These are phyloP conservation scores for Serendipita sp. DNA, from an alignment of 768 basidiomycete genomes.

Conservation along the genomic window DNA sequence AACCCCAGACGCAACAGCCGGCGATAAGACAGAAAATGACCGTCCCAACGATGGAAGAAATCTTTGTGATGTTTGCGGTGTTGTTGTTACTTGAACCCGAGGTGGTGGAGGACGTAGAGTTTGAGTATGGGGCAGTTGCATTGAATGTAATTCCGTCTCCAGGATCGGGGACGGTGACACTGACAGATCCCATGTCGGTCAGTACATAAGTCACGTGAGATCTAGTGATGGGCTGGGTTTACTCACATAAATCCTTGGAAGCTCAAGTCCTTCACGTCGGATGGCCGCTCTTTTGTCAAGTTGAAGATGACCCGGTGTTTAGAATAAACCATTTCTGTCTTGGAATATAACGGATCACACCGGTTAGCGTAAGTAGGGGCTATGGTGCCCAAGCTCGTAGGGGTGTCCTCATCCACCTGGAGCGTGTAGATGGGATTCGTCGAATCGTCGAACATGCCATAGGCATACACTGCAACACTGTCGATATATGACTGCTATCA, in stretches of 20 bases:
- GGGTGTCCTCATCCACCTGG: background rate
- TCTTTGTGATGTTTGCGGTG: no score
- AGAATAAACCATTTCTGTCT: background rate
- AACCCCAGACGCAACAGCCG: no score
- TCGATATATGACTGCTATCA: background rate
- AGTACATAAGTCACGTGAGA: background rate
- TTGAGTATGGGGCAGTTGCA: no score
- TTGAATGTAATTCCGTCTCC: background rate
- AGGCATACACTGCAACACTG: background rate
- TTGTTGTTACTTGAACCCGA: no score
- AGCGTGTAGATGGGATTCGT: background rate
- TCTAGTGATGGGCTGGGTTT: background rate
- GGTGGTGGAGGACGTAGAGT: no score
- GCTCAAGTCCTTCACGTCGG: constrained; percentile 1
- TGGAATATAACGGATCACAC: background rate
- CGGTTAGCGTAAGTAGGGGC: background rate
- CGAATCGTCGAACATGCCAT: background rate
- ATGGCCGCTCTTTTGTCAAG: background rate
- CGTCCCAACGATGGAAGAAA: no score
- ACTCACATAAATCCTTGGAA: constrained; percentile 1
- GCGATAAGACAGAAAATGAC: no score
- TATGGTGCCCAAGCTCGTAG: background rate
- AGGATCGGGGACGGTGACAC: background rate
- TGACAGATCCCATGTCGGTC: background rate
- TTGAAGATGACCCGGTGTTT: background rate